phyloP scores from a whole-genome alignment of 768 basidiomycete species.

The Lactarius quietus region DNA sequence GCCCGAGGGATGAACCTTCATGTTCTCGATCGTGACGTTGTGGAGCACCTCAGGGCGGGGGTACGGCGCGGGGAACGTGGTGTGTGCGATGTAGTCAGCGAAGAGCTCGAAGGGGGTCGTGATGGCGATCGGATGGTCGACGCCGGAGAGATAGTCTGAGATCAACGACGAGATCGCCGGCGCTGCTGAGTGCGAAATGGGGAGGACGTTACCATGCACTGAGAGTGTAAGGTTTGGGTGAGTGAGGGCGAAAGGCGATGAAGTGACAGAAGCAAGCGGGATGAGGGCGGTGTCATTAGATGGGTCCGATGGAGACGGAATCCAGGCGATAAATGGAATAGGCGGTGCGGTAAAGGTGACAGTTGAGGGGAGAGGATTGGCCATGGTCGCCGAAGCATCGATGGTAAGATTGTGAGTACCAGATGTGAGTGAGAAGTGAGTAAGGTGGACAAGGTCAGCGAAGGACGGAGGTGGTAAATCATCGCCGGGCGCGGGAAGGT shows the following conservation, averaged over 20 bases:
- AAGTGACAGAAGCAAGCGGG: slow-evolving; percentile 52
- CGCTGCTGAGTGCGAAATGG: slow-evolving; percentile 41
- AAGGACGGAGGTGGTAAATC: slow-evolving; percentile 51
- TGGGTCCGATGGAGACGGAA: slow-evolving; percentile 35
- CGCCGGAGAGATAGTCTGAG: slow-evolving; percentile 58
- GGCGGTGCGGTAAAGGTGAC: slow-evolving; percentile 51
- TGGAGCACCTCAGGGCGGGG: slow-evolving; percentile 64
- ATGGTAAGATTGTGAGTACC: slow-evolving; percentile 32
- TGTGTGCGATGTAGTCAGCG: slow-evolving; percentile 42
- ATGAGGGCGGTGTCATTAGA: slow-evolving; percentile 29
- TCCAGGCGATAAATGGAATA: slow-evolving; percentile 59
- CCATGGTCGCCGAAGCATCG: slow-evolving; percentile 49
- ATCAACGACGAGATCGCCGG: slow-evolving; percentile 56
- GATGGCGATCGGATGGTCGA: slow-evolving; percentile 55
- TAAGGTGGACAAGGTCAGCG: slow-evolving; percentile 56
- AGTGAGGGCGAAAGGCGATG: slow-evolving; percentile 54
- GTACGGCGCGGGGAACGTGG: slow-evolving; percentile 62
- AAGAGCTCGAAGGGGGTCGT: slow-evolving; percentile 47
- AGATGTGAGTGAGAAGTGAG: slow-evolving; percentile 49
- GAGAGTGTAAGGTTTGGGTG: slow-evolving; percentile 64
- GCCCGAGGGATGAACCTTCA: slow-evolving; percentile 59
- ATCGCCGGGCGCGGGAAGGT: slow-evolving; percentile 57
- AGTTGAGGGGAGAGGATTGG: slow-evolving; percentile 52
- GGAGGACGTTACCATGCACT: slow-evolving; percentile 54
- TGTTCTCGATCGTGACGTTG: slow-evolving; percentile 69